These are phyloP conservation scores for Leccinellum rugosiceps DNA, from an alignment of 768 basidiomycete genomes.

Conservation along the genomic window DNA sequence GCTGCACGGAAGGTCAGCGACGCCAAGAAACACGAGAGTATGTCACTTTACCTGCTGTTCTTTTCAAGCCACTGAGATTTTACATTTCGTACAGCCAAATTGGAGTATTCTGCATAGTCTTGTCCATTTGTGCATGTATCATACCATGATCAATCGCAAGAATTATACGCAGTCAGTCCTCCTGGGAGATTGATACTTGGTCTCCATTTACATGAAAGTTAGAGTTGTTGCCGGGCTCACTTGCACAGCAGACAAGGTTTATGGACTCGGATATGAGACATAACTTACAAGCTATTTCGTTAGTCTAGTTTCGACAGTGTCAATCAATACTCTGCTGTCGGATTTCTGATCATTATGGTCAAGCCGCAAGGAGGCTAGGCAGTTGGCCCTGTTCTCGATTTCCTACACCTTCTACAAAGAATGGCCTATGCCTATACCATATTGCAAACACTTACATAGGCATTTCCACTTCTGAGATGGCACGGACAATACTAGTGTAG, in stretches of 20 bases:
- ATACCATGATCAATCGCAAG: slow-evolving; percentile 13
- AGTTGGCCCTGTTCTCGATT: too few relatives aligned
- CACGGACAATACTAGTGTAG: too few relatives aligned
- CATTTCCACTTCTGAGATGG: too few relatives aligned
- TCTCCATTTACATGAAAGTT: not conserved
- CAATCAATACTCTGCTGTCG: too few relatives aligned
- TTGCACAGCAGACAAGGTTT: not conserved
- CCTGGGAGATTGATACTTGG: not conserved
- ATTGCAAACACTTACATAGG: too few relatives aligned
- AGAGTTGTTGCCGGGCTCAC: too few relatives aligned
- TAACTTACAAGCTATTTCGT: too few relatives aligned
- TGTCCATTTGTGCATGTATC: slow-evolving; percentile 15
- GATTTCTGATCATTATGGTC: too few relatives aligned
- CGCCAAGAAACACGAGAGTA: slow-evolving; percentile 97
- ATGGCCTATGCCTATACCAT: too few relatives aligned
- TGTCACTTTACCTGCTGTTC: slow-evolving; percentile 28
- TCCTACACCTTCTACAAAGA: too few relatives aligned
- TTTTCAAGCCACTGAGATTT: slow-evolving; percentile 1
- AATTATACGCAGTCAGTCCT: not conserved
- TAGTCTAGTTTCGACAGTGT: too few relatives aligned
- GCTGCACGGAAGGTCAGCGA: slow-evolving; percentile 94
- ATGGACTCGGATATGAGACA: not conserved
- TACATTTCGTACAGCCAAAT: slow-evolving; percentile 31
- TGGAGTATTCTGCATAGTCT: slow-evolving; percentile 42
- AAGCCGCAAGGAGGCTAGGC: too few relatives aligned